Evolutionary conservation across 2,329 filamentous ascomycete species (phyloP), one percentile per base, ranked within the genome.

Genomic region (Helminthosporium solani): DNA sequence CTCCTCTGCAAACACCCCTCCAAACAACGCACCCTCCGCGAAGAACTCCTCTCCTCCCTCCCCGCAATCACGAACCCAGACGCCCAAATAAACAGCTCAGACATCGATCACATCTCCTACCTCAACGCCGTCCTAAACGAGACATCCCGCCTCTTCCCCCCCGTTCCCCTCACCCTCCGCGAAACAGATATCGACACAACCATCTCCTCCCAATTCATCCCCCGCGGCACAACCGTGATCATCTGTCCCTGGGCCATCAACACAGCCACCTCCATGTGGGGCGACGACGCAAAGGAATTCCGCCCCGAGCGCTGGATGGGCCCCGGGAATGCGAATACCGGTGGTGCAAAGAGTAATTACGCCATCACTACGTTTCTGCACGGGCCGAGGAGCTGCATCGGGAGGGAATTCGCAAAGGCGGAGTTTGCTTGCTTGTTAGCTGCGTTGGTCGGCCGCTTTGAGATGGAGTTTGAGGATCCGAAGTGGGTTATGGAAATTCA

Each of bases 351-450:
- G 14, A 88, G 79, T 55, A 94, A 92, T 68, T 95, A 86, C 65
- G 81, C 85, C 1, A 85, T 87, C 59, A 66, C 92, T 70, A 92
- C 88, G 0, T 96, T 96, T 71, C 68, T 96, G 47, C 89, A 95
- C 65, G 91, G 91, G 0, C 90, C 90, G 2, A 76, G 90, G 42
- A 87, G 85, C 62, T 96, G 91, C 64, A 96, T 96, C 57, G 91
- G 90, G 0, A 80, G 85, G 68, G 77, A 77, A 2, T 96, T 96
- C 71, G 87, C 91, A 0, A 86, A 83, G 64, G 83, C 86, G 0
- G 92, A 96, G 75, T 88, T 96, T 70, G 89, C 88, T 7, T 92
- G 87, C 63, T 72, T 96, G 52, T 65, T 96, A 37, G 90, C 90
- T 18, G 79, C 82, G 7, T 83, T 87, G 78, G 79, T 92, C 3